Conservation (phyloP, 192 early-diverging fungal species). For the Geosiphon pyriformis region DNA sequence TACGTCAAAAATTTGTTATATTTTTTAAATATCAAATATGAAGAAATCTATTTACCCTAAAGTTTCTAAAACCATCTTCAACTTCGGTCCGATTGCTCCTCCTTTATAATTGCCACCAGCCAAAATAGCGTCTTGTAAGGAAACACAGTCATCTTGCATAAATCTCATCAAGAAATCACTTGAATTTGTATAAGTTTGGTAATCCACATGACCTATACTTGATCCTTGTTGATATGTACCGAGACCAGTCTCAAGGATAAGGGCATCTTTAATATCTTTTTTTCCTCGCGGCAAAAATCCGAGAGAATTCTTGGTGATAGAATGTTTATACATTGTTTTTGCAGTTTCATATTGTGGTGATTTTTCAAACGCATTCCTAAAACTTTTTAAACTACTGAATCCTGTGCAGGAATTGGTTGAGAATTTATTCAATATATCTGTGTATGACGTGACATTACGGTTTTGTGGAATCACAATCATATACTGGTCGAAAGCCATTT, state of each 20-base stretch:
- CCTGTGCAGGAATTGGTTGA: background rate
- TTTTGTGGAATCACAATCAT: conserved; percentile 4
- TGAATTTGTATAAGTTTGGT: conserved; percentile 17
- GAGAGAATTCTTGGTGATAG: background rate
- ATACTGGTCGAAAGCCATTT: conserved; percentile 15
- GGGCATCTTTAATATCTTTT: background rate
- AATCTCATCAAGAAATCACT: conserved; percentile 38
- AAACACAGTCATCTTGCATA: conserved; percentile 24
- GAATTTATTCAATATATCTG: background rate
- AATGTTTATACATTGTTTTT: background rate
- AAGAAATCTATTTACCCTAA: too few species aligned
- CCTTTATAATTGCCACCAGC: background rate
- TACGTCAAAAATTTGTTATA: too few species aligned
- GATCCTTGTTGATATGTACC: conserved; percentile 31
- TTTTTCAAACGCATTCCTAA: background rate
- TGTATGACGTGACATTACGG: background rate
- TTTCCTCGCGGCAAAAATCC: conserved; percentile 10
- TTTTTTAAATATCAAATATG: too few species aligned
- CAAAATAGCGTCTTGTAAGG: conserved; percentile 11
- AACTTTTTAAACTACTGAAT: background rate
- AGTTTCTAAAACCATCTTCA: conserved; percentile 17
- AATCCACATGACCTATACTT: conserved; percentile 35
- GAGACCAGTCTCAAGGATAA: conserved; percentile 33
- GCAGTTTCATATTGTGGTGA: conserved; percentile 17
- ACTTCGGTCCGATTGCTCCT: conserved; percentile 31